These are phyloP conservation scores for Lolium multiflorum DNA, from an alignment of 176 grass and related monocot species.

Conservation along the genomic window DNA sequence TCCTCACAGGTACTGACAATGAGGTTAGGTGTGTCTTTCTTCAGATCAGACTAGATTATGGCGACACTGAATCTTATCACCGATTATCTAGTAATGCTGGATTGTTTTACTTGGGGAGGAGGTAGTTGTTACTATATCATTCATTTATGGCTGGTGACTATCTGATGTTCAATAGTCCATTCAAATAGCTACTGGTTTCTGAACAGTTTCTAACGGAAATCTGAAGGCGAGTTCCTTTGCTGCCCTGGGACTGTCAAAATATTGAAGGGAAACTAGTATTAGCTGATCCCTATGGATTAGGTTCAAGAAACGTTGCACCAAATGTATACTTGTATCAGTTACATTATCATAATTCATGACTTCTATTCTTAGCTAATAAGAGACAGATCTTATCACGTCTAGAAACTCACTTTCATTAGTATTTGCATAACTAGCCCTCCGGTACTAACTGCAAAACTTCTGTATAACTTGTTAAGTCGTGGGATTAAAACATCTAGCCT, in stretches of 20 bases:
- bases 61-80: background rate
- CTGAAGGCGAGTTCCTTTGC: background rate
- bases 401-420: constrained; percentile 17
- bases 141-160: background rate
- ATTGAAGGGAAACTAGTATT: background rate
- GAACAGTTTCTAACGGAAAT: background rate
- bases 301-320: background rate
- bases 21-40: background rate
- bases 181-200: background rate
- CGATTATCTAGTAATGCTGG: background rate
- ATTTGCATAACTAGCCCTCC: background rate
- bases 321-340: background rate
- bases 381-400: background rate
- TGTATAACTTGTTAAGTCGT: constrained; percentile 29
- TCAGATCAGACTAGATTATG: background rate
- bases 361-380: background rate
- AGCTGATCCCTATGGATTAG: background rate
- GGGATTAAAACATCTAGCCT: constrained; percentile 7
- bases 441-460: background rate
- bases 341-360: background rate
- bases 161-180: background rate
- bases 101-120: background rate
- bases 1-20: background rate
- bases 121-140: background rate
- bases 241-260: background rate